These are phyloP conservation scores for Sporisorium exsertum DNA, from an alignment of 1,284 basidiomycete species.

Conservation along the genomic window DNA sequence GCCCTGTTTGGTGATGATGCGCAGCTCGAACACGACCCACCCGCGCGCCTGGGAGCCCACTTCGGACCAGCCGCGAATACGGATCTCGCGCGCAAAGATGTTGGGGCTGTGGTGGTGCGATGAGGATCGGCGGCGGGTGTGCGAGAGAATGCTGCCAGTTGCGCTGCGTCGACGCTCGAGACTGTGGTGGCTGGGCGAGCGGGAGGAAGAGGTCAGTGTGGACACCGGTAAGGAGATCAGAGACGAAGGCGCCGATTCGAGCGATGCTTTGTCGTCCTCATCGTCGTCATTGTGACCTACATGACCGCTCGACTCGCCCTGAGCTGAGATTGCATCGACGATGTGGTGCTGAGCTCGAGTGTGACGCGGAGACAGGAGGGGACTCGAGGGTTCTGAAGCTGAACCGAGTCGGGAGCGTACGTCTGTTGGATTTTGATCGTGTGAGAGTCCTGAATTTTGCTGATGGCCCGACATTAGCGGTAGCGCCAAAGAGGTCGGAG, in stretches of 20 bases:
- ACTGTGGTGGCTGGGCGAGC: conserved; percentile 20
- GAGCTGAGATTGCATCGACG: not conserved
- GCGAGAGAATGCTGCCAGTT: conserved; percentile 1
- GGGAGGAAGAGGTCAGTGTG: conserved; percentile 37
- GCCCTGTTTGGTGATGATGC: conserved; percentile 51
- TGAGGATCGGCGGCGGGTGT: conserved; percentile 11
- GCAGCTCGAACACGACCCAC: conserved; percentile 62
- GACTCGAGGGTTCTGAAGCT: conserved; percentile 20
- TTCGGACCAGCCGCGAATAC: conserved; percentile 59
- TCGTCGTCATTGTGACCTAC: not conserved
- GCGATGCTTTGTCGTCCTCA: conserved; percentile 34
- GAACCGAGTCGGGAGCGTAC: conserved; percentile 5
- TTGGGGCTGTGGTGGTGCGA: conserved; percentile 2
- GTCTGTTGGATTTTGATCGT: not conserved
- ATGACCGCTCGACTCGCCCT: not conserved
- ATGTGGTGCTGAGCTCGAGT: not conserved
- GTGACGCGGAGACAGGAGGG: conserved; percentile 16
- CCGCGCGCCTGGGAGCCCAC: conserved; percentile 58
- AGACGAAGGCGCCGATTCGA: conserved; percentile 38
- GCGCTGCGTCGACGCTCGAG: conserved; percentile 35
- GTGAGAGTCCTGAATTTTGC: not conserved
- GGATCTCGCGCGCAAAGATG: conserved; percentile 53
- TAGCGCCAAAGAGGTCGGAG: not conserved
- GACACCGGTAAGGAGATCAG: conserved; percentile 51
- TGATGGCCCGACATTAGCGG: not conserved